phyloP scores from a whole-genome alignment of 2,329 filamentous ascomycete genomes.

The Rutstroemia sp. region DNA sequence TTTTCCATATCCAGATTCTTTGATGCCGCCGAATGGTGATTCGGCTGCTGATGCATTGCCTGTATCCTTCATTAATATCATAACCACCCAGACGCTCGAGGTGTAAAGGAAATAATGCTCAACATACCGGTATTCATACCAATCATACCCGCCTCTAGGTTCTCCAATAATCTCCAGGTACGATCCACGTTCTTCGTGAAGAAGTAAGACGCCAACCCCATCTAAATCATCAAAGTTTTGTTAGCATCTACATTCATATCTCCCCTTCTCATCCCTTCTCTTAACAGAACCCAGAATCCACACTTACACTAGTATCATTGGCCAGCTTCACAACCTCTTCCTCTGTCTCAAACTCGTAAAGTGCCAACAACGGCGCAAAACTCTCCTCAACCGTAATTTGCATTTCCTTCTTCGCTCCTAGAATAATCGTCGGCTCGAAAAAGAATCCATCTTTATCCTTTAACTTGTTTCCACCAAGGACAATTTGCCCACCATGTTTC shows the following conservation, averaged over 20 bases:
- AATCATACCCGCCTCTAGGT: conserved; percentile 63
- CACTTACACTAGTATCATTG: conserved; percentile 44
- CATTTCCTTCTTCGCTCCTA: conserved; percentile 52
- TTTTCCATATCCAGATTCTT: conserved; percentile 61
- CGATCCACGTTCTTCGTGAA: conserved; percentile 63
- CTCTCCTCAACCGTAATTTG: conserved; percentile 51
- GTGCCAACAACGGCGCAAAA: conserved; percentile 56
- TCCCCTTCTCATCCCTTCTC: neutral
- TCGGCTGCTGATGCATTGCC: conserved; percentile 60
- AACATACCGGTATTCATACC: conserved; percentile 50
- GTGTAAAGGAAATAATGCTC: neutral
- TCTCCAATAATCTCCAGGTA: conserved; percentile 58
- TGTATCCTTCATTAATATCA: conserved; percentile 17
- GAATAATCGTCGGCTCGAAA: conserved; percentile 61
- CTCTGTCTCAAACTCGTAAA: conserved; percentile 59
- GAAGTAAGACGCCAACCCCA: conserved; percentile 60
- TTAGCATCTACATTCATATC: conserved; percentile 2
- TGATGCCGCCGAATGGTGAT: conserved; percentile 60
- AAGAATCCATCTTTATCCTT: conserved; percentile 51
- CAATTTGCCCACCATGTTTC: conserved; percentile 53
- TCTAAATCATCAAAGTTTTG: conserved; percentile 25
- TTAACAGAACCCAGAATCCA: neutral
- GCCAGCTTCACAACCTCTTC: conserved; percentile 53
- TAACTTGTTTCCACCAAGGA: conserved; percentile 52
- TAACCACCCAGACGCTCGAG: neutral